Evolutionary conservation across 2,329 filamentous ascomycete species (phyloP).

Genomic region (Neocucurbitaria cava): DNA sequence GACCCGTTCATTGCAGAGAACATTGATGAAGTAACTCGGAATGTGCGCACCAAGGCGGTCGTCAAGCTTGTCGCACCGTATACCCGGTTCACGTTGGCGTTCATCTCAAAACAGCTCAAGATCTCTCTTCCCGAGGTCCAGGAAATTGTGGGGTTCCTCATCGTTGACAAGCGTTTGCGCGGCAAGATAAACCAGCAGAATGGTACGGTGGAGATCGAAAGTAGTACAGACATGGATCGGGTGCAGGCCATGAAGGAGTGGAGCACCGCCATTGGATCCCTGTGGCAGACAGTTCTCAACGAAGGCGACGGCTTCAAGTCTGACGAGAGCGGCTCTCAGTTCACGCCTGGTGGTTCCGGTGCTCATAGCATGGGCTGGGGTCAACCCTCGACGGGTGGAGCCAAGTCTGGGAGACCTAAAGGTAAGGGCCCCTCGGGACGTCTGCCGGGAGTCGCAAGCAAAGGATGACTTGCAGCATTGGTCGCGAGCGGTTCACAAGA

Average conservation of each 20-base stretch:
- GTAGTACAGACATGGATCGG: constrained; percentile 75
- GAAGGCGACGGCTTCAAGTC: constrained; percentile 75
- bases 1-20: constrained; percentile 98
- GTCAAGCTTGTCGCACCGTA: constrained; percentile 94
- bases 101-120: constrained; percentile 87
- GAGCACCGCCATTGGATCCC: constrained; percentile 69
- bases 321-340: constrained; percentile 52
- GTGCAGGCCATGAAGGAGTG: constrained; percentile 76
- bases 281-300: constrained; percentile 77
- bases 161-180: constrained; percentile 85
- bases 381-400: constrained; percentile 34
- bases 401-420: constrained; percentile 42
- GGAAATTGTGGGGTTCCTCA: constrained; percentile 94
- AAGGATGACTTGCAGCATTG: constrained; percentile 50
- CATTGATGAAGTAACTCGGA: constrained; percentile 97
- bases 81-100: constrained; percentile 85
- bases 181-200: constrained; percentile 90
- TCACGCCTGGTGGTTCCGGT: constrained; percentile 38
- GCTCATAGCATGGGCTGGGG: constrained; percentile 36
- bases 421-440: constrained; percentile 49
- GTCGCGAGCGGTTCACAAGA: constrained; percentile 38
- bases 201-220: constrained; percentile 82
- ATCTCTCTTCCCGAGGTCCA: constrained; percentile 87
- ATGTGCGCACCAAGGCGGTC: constrained; percentile 96
- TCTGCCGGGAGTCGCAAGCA: constrained; percentile 43